Percentiles rank a stretch among this genome's conserved stretches.
These are phyloP conservation scores for Auricularia heimuer DNA, from an alignment of 768 basidiomycete genomes.

Conservation along the genomic window DNA sequence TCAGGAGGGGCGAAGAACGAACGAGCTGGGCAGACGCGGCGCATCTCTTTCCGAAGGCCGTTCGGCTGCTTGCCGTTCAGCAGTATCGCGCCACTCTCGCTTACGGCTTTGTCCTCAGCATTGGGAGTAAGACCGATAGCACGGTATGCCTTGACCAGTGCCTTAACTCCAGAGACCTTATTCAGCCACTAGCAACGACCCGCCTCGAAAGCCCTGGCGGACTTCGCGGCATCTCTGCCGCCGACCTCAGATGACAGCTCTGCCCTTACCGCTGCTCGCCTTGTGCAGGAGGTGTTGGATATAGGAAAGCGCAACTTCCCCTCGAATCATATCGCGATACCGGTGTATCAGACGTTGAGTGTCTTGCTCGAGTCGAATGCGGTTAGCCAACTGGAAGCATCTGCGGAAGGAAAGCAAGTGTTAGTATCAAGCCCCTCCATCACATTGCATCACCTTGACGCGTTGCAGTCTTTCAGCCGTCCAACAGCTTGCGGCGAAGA, in stretches of 20 bases:
- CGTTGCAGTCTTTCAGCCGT: constrained; percentile 41
- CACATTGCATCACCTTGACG: constrained; percentile 5
- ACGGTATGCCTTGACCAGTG: constrained; percentile 44
- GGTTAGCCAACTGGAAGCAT: constrained; percentile 39
- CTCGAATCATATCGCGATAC: constrained; percentile 70
- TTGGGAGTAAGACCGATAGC: constrained; percentile 76
- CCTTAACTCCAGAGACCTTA: constrained; percentile 11
- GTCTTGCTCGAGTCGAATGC: constrained; percentile 61
- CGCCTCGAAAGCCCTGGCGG: constrained; percentile 48
- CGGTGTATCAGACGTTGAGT: constrained; percentile 67
- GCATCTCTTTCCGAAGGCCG: constrained; percentile 67
- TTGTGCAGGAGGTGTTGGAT: constrained; percentile 48
- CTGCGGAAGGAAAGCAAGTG: constrained; percentile 41
- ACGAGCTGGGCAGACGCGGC: constrained; percentile 58
- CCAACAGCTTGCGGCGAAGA: constrained; percentile 47
- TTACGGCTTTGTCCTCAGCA: constrained; percentile 63
- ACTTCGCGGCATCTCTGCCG: constrained; percentile 48
- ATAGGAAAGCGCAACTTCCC: constrained; percentile 43
- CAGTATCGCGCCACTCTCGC: constrained; percentile 56
- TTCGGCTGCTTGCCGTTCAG: constrained; percentile 51
- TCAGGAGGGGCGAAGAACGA: constrained; percentile 24
- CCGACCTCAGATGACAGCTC: constrained; percentile 18
- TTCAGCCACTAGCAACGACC: constrained; percentile 50
- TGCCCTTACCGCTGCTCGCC: constrained; percentile 38
- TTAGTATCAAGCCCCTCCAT: constrained; percentile 23